Evolutionary conservation across 208 protist species (phyloP).

Genomic region (Hexamita inflata): DNA sequence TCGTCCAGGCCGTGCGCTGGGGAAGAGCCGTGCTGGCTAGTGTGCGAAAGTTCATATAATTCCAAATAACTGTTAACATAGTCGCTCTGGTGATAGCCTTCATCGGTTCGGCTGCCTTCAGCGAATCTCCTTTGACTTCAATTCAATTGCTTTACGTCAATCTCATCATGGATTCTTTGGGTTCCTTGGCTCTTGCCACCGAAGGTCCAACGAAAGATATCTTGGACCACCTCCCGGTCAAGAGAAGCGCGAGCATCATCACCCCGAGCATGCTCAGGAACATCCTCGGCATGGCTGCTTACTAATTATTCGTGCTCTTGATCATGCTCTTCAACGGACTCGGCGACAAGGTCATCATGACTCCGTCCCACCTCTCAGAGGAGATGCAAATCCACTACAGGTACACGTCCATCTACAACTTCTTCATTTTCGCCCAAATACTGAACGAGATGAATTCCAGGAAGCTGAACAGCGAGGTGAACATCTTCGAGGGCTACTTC

Average conservation of each 20-base stretch:
- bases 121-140: constrained; percentile 34
- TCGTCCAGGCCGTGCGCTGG: constrained; percentile 84
- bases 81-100: constrained; percentile 70
- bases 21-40: constrained; percentile 75
- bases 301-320: constrained; percentile 1
- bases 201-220: constrained; percentile 59
- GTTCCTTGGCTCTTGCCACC: constrained; percentile 79
- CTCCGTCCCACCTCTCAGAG: too few species aligned
- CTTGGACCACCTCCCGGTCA: constrained; percentile 17
- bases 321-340: too few species aligned
- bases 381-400: too few species aligned
- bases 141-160: constrained; percentile 87
- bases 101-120: constrained; percentile 51
- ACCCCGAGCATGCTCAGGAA: constrained; percentile 22
- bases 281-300: not conserved
- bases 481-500: not conserved
- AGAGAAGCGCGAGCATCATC: constrained; percentile 1
- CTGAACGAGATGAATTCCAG: constrained; percentile 9
- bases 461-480: not conserved
- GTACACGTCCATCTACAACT: constrained; percentile 12
- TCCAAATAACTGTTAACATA: constrained; percentile 90
- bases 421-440: constrained; percentile 10
- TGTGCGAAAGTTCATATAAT: constrained; percentile 52
- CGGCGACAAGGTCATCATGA: too few species aligned
- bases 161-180: constrained; percentile 93